Conservation (phyloP, 2,329 filamentous ascomycete genomes). For the Ophiostoma sp. region DNA sequence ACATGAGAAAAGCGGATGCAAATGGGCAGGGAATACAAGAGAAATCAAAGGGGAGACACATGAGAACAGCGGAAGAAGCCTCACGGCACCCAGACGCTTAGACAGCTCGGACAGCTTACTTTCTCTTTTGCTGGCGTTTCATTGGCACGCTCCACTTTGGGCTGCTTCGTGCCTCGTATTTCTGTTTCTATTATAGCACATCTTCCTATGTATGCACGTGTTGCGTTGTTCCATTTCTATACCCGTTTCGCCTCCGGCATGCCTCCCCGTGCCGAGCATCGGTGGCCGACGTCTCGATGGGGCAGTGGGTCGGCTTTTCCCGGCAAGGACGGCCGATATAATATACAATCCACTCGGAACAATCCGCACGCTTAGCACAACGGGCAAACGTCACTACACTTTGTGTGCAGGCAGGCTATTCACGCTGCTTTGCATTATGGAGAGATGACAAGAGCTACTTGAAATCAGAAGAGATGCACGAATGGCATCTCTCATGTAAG, state of each 20-base stretch:
- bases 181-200: neutral
- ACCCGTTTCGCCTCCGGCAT: neutral
- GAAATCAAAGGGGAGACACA: neutral
- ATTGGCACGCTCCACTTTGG: constrained; percentile 10
- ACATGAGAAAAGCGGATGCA: neutral
- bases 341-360: neutral
- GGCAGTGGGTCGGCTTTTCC: neutral
- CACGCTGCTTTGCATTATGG: no score
- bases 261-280: constrained; percentile 6
- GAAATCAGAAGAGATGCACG: no score
- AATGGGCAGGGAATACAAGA: neutral
- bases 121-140: neutral
- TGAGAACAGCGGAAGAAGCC: neutral
- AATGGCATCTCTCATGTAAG: no score
- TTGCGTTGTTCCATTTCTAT: neutral
- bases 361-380: neutral
- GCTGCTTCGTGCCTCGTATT: neutral
- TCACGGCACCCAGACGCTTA: no score
- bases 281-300: neutral
- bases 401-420: neutral
- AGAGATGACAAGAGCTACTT: no score
- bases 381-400: neutral
- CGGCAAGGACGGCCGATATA: neutral
- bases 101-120: neutral
- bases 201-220: neutral